Conservation (phyloP, 2,329 filamentous ascomycete species). For the Fonsecaea monophora region DNA sequence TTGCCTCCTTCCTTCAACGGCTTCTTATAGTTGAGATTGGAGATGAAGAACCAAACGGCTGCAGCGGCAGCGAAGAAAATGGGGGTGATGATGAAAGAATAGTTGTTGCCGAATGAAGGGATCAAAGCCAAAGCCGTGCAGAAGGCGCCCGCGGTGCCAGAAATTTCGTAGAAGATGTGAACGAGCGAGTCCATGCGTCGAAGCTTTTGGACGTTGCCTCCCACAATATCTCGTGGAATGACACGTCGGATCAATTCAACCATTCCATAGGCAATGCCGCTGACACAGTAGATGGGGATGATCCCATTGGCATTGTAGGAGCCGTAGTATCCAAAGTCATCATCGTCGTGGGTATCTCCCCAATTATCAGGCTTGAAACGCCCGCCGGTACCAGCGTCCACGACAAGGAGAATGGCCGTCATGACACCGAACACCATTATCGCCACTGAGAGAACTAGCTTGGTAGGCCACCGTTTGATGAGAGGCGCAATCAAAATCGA, state of each 20-base stretch:
- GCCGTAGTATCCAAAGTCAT: conserved; percentile 5
- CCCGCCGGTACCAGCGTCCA: conserved; percentile 57
- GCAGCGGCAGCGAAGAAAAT: conserved; percentile 55
- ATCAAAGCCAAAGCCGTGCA: conserved; percentile 59
- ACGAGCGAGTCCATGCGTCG: conserved; percentile 56
- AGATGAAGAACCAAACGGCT: conserved; percentile 56
- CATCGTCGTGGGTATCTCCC: neutral
- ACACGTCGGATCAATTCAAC: conserved; percentile 60
- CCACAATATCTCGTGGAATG: conserved; percentile 60
- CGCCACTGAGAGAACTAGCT: conserved; percentile 54
- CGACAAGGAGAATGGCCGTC: conserved; percentile 56
- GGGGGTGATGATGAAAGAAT: conserved; percentile 59
- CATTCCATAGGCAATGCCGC: conserved; percentile 54
- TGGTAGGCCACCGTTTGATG: conserved; percentile 57
- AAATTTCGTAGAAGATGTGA: conserved; percentile 58
- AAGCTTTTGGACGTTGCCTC: conserved; percentile 59
- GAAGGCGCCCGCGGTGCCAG: conserved; percentile 57
- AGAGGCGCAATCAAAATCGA: conserved; percentile 60
- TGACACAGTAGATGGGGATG: conserved; percentile 57
- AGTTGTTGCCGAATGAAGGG: conserved; percentile 59
- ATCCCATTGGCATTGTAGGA: conserved; percentile 43
- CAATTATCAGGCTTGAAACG: conserved; percentile 5
- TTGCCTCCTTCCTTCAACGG: conserved; percentile 36
- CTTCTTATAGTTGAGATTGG: conserved; percentile 47
- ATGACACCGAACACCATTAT: conserved; percentile 56